A percentile compares a stretch with the other conserved stretches of the same genome.
These are phyloP conservation scores for Pseudocercospora crystallina DNA, from an alignment of 2,329 filamentous ascomycete species.

Conservation along the genomic window DNA sequence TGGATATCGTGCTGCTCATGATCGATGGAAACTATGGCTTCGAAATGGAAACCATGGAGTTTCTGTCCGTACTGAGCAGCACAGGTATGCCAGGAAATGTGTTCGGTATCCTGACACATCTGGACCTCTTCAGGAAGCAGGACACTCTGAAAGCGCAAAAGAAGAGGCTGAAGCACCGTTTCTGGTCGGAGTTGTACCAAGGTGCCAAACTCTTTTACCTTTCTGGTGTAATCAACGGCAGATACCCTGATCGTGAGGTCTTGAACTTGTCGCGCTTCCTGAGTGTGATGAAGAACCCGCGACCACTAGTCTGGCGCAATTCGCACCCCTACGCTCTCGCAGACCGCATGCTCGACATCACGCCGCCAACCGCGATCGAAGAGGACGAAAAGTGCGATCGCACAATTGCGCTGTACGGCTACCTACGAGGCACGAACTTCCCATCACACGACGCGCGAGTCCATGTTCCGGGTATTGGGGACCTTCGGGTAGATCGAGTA, in stretches of 20 bases:
- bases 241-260: conserved; percentile 94
- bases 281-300: conserved; percentile 98
- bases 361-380: conserved; percentile 87
- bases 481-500: conserved; percentile 78
- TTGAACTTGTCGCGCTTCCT: conserved; percentile 94
- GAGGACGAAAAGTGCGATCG: conserved; percentile 86
- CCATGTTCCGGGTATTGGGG: conserved; percentile 89
- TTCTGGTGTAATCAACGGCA: conserved; percentile 91
- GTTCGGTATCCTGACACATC: conserved; percentile 92
- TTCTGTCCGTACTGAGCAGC: conserved; percentile 86
- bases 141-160: conserved; percentile 90
- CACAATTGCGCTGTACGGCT: conserved; percentile 87
- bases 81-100: conserved; percentile 99
- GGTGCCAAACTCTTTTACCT: conserved; percentile 97
- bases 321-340: conserved; percentile 91
- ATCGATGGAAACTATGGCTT: conserved; percentile 99
- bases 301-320: conserved; percentile 95
- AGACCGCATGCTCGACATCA: conserved; percentile 93
- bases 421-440: conserved; percentile 93
- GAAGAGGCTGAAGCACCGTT: conserved; percentile 90
- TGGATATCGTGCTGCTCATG: conserved; percentile 95
- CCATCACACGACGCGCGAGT: conserved; percentile 79
- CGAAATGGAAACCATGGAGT: conserved; percentile 99
- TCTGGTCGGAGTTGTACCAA: conserved; percentile 97
- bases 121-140: conserved; percentile 93